These are phyloP conservation scores for Fusarium algeriense DNA, from an alignment of 2,329 filamentous ascomycete genomes.

Conservation along the genomic window DNA sequence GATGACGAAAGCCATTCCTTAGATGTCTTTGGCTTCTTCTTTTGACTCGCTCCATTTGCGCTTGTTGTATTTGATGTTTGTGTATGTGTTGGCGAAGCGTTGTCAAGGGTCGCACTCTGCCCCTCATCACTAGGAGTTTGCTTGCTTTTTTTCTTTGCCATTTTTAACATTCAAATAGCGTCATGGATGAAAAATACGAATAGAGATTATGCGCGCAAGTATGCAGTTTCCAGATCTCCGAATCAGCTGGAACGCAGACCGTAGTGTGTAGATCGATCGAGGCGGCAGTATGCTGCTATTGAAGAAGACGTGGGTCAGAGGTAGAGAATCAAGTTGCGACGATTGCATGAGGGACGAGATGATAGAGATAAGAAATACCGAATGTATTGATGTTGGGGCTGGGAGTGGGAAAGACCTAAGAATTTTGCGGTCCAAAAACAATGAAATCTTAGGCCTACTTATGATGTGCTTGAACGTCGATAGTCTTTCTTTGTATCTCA, in stretches of 20 bases:
- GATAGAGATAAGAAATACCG: neutral
- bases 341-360: slow-evolving; percentile 27
- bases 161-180: slow-evolving; percentile 39
- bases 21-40: slow-evolving; percentile 28
- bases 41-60: slow-evolving; percentile 16
- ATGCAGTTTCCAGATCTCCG: neutral
- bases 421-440: neutral
- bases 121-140: slow-evolving; percentile 55
- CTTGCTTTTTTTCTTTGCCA: slow-evolving; percentile 64
- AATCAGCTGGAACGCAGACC: slow-evolving; percentile 8
- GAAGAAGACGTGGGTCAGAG: slow-evolving; percentile 32
- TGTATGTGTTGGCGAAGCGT: slow-evolving; percentile 18
- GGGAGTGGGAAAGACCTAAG: neutral
- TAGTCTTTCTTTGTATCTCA: slow-evolving; percentile 6
- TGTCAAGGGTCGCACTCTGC: slow-evolving; percentile 27
- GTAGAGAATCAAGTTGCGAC: slow-evolving; percentile 23
- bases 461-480: slow-evolving; percentile 22
- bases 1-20: slow-evolving; percentile 19
- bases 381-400: neutral
- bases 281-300: slow-evolving; percentile 23
- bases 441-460: neutral
- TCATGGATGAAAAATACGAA: slow-evolving; percentile 10
- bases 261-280: slow-evolving; percentile 21
- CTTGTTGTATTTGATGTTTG: slow-evolving; percentile 16
- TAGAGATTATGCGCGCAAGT: slow-evolving; percentile 1